These are phyloP conservation scores for Odontarrhena argentea DNA, from an alignment of 345 rosid species.

Conservation along the genomic window DNA sequence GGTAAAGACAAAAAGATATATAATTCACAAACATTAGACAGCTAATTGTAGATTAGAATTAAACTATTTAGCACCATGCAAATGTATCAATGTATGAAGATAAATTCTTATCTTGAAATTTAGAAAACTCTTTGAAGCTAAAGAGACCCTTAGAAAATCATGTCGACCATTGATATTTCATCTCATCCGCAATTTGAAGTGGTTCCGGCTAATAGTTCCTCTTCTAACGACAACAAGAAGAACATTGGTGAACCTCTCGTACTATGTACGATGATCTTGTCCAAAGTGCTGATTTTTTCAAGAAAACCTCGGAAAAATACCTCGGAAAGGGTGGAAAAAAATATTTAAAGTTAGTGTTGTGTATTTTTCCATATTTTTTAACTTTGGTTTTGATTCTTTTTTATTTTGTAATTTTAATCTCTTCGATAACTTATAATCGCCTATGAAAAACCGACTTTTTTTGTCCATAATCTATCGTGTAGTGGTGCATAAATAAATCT, in stretches of 20 bases:
- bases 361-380: no score
- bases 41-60: neutral
- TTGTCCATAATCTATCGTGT: neutral
- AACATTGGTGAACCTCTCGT: slow-evolving; percentile 44
- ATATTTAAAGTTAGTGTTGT: slow-evolving; percentile 52
- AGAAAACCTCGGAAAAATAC: slow-evolving; percentile 56
- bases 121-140: neutral
- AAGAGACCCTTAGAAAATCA: neutral
- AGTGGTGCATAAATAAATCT: no score
- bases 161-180: slow-evolving; percentile 25
- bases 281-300: slow-evolving; percentile 56
- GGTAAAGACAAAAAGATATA: neutral
- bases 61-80: neutral
- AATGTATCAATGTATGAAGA: neutral
- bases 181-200: slow-evolving; percentile 19
- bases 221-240: slow-evolving; percentile 29
- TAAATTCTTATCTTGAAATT: neutral
- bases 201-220: slow-evolving; percentile 40
- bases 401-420: no score
- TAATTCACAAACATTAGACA: neutral
- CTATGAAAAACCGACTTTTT: no score
- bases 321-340: slow-evolving; percentile 46
- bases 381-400: no score
- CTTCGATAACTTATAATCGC: no score
- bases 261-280: slow-evolving; percentile 50